Evolutionary conservation across 768 basidiomycete species (phyloP).

Genomic region (Tricholomella constricta): DNA sequence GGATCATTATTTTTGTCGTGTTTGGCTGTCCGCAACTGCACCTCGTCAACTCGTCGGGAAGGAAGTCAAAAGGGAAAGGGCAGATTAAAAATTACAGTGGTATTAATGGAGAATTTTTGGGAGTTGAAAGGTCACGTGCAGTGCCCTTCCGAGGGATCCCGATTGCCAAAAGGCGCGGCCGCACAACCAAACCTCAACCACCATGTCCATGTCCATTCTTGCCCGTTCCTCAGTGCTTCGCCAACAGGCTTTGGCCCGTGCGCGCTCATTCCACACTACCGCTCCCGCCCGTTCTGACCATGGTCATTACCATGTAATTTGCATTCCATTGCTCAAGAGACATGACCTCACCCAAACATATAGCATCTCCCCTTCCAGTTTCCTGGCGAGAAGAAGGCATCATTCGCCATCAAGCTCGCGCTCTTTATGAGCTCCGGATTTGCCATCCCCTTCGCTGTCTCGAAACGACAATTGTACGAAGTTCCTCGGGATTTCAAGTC

Average conservation of each 20-base stretch:
- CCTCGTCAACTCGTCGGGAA: too few relatives aligned
- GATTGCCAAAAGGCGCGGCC: neutral
- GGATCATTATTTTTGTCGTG: too few relatives aligned
- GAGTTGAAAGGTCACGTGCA: too few relatives aligned
- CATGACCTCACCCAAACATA: slow-evolving; percentile 6
- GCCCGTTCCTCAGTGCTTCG: slow-evolving; percentile 43
- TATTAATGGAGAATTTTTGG: too few relatives aligned
- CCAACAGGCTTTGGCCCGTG: slow-evolving; percentile 36
- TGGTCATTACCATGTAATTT: slow-evolving; percentile 59
- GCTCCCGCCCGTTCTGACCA: slow-evolving; percentile 47
- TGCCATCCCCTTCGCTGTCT: slow-evolving; percentile 66
- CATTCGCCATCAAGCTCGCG: slow-evolving; percentile 51
- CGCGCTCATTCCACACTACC: slow-evolving; percentile 42
- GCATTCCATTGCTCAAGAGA: slow-evolving; percentile 2
- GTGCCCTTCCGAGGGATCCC: slow-evolving; percentile 14
- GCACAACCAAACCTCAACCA: slow-evolving; percentile 1
- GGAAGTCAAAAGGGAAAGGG: too few relatives aligned
- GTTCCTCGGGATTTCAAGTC: neutral
- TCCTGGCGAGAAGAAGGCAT: slow-evolving; percentile 50
- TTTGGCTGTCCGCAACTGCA: too few relatives aligned
- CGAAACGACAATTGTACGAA: slow-evolving; percentile 65
- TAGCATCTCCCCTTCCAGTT: slow-evolving; percentile 61
- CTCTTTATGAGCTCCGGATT: slow-evolving; percentile 58
- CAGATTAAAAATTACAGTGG: too few relatives aligned
- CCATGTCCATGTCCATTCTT: slow-evolving; percentile 44